phyloP scores from a whole-genome alignment of 371 early-diverging fungal genomes.

The Mortierella sp. region DNA sequence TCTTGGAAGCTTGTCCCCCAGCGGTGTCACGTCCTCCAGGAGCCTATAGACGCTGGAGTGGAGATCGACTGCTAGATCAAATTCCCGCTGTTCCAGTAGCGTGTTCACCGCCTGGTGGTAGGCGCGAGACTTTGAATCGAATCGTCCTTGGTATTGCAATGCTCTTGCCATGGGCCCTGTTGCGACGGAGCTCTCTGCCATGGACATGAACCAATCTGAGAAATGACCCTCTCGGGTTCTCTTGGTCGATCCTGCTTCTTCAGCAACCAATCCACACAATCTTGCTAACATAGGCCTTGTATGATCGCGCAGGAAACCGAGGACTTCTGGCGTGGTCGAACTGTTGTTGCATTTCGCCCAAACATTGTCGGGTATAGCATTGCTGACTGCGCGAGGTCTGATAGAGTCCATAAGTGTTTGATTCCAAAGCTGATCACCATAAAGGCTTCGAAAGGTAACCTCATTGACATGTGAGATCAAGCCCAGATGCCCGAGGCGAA shows the following conservation, averaged over 20 bases:
- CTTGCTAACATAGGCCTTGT: constrained; percentile 14
- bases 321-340: constrained; percentile 4
- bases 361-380: not conserved
- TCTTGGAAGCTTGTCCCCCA: not conserved
- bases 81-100: constrained; percentile 19
- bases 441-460: constrained; percentile 12
- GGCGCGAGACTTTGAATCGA: constrained; percentile 11
- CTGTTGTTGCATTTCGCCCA: not conserved
- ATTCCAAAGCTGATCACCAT: constrained; percentile 23
- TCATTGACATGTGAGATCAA: constrained; percentile 34
- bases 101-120: constrained; percentile 15
- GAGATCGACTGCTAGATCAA: constrained; percentile 28
- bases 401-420: not conserved
- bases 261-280: constrained; percentile 18
- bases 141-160: constrained; percentile 5
- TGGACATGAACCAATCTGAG: constrained; percentile 32
- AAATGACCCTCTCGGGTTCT: constrained; percentile 20
- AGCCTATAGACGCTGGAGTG: constrained; percentile 19
- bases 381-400: not conserved
- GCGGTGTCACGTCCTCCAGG: not conserved
- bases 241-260: not conserved
- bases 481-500: constrained; percentile 27
- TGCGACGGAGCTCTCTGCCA: constrained; percentile 13
- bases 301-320: constrained; percentile 2
- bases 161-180: constrained; percentile 22